Conservation (phyloP, 129 eudicot genomes). For the Lactuca saligna region DNA sequence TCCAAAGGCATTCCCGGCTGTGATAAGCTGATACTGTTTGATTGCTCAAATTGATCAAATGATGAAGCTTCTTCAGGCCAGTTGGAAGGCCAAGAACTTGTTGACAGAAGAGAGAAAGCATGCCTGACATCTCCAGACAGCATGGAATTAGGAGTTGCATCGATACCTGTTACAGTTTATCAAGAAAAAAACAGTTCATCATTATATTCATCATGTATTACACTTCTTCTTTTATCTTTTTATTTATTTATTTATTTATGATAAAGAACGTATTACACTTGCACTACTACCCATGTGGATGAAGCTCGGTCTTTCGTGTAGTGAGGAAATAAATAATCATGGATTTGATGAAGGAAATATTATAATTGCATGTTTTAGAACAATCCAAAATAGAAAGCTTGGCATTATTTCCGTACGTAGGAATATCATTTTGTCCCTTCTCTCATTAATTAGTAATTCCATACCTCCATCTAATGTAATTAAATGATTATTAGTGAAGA, state of each 20-base stretch:
- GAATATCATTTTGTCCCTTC: neutral
- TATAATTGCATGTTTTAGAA: neutral
- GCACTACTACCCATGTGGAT: neutral
- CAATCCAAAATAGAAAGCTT: neutral
- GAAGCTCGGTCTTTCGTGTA: too few relatives aligned
- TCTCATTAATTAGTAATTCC: neutral
- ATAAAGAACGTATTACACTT: too few relatives aligned
- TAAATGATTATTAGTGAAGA: too few relatives aligned
- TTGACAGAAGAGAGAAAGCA: conserved; percentile 83
- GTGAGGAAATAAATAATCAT: neutral
- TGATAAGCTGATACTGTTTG: conserved; percentile 33
- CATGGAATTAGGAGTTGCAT: conserved; percentile 26
- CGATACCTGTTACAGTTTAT: conserved; percentile 28
- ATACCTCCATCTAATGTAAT: too few relatives aligned
- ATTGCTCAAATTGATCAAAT: conserved; percentile 35
- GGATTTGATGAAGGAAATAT: neutral
- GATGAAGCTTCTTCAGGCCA: conserved; percentile 38
- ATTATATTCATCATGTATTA: neutral
- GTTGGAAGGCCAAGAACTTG: conserved; percentile 43
- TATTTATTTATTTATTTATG: too few relatives aligned
- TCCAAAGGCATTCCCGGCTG: conserved; percentile 39
- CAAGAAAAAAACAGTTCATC: neutral
- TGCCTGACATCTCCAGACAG: conserved; percentile 37
- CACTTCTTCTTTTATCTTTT: too few relatives aligned
- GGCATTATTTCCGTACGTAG: neutral